Evolutionary conservation across 1,284 basidiomycete genomes (phyloP).

Genomic region (Malassezia arunalokei): DNA sequence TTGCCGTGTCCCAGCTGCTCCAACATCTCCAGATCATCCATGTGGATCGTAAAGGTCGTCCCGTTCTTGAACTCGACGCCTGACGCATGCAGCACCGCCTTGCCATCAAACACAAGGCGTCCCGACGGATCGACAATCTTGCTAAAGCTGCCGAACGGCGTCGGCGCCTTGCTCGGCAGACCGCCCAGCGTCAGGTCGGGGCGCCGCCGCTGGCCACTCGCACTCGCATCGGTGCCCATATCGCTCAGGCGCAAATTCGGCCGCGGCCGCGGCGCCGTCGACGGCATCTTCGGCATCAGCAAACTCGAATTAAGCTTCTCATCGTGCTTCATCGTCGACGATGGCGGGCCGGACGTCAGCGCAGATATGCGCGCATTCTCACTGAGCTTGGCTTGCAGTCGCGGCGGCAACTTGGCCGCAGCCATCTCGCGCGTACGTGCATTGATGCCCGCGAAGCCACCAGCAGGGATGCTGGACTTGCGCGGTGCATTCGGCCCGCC

Average conservation of each 20-base stretch:
- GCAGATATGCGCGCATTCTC: slow-evolving; percentile 47
- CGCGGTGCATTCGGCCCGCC: no score
- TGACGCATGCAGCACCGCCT: slow-evolving; percentile 78
- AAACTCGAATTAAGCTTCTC: slow-evolving; percentile 31
- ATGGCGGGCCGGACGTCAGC: background rate
- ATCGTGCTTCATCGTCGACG: slow-evolving; percentile 22
- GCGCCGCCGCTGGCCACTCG: background rate
- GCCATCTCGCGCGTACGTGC: slow-evolving; percentile 34
- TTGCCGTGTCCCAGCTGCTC: slow-evolving; percentile 84
- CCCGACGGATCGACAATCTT: slow-evolving; percentile 96
- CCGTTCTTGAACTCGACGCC: slow-evolving; percentile 94
- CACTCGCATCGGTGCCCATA: slow-evolving; percentile 19
- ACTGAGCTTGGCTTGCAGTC: slow-evolving; percentile 82
- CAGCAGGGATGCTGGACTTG: background rate
- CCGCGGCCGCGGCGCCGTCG: slow-evolving; percentile 12
- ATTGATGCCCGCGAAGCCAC: slow-evolving; percentile 22
- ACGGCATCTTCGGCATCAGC: slow-evolving; percentile 11
- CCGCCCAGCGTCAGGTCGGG: slow-evolving; percentile 3
- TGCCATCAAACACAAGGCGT: slow-evolving; percentile 79
- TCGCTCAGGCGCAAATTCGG: slow-evolving; percentile 34
- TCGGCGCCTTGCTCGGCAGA: slow-evolving; percentile 31
- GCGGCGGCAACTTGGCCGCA: slow-evolving; percentile 54
- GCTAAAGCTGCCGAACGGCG: slow-evolving; percentile 81
- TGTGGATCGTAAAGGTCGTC: slow-evolving; percentile 84
- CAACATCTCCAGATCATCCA: slow-evolving; percentile 79